Conservation (phyloP, 1,284 basidiomycete genomes). For the Termitomyces sp. region DNA sequence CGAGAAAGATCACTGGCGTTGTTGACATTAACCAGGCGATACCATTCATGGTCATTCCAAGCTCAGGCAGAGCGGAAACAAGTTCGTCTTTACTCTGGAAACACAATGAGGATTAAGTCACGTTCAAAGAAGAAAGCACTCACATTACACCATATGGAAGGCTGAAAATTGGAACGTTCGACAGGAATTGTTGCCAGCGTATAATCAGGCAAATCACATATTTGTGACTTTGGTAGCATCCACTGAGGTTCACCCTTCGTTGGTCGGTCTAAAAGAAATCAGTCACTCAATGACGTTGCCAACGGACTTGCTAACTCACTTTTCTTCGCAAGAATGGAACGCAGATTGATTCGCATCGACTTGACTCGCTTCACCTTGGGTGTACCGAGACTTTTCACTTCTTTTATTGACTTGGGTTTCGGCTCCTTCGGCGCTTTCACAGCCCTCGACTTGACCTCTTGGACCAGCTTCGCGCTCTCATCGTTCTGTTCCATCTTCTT, state of each 20-base stretch:
- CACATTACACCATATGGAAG: constrained; percentile 16
- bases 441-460: background rate
- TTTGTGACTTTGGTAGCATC: constrained; percentile 3
- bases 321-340: background rate
- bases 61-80: constrained; percentile 26
- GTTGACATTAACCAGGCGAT: constrained; percentile 29
- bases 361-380: background rate
- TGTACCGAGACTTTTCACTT: background rate
- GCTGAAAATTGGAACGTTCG: constrained; percentile 2
- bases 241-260: constrained; percentile 11
- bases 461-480: background rate
- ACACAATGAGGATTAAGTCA: background rate
- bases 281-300: background rate
- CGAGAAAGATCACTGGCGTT: constrained; percentile 30
- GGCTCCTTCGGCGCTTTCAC: background rate
- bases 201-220: background rate
- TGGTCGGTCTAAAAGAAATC: background rate
- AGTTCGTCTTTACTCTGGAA: constrained; percentile 29
- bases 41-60: constrained; percentile 28
- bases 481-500: background rate
- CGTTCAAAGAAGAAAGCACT: background rate
- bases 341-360: background rate
- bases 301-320: background rate
- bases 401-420: background rate
- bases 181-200: background rate